Evolutionary conservation across 352 stramenopile species (phyloP).

Genomic region (Phytopythium aichiense): DNA sequence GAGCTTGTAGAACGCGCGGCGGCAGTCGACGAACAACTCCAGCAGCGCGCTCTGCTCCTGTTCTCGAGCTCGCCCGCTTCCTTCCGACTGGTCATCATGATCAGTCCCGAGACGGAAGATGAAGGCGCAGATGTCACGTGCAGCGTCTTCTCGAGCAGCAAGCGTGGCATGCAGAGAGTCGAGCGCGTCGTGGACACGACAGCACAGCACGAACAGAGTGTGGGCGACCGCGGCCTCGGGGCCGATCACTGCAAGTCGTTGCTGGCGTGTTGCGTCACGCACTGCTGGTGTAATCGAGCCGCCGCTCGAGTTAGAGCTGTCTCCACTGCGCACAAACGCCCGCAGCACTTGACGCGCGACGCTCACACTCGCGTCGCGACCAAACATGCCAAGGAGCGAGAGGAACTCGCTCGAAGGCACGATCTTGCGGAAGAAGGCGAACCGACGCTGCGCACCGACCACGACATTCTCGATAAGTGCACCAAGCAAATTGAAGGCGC

Average conservation of each 20-base stretch:
- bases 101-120: constrained; percentile 59
- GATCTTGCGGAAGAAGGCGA: constrained; percentile 66
- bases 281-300: neutral
- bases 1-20: constrained; percentile 85
- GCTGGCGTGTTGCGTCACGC: neutral
- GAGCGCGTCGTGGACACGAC: constrained; percentile 78
- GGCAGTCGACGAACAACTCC: constrained; percentile 86
- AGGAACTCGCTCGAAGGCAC: constrained; percentile 77
- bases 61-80: constrained; percentile 23
- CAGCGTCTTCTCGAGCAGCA: constrained; percentile 51
- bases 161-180: constrained; percentile 63
- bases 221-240: constrained; percentile 78
- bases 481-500: constrained; percentile 66
- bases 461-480: constrained; percentile 79
- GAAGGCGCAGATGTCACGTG: constrained; percentile 75
- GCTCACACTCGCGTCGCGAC: constrained; percentile 68
- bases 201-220: constrained; percentile 83
- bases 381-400: constrained; percentile 85
- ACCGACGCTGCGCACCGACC: constrained; percentile 58
- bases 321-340: constrained; percentile 52
- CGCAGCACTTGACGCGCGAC: constrained; percentile 83
- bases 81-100: constrained; percentile 4
- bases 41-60: constrained; percentile 82
- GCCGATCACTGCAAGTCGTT: constrained; percentile 64
- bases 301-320: constrained; percentile 7